A percentile compares a stretch with the other conserved stretches of the same genome.
These are phyloP conservation scores for Debaryomycetaceae sp. DNA, from an alignment of 1,139 yeast species.

Conservation along the genomic window DNA sequence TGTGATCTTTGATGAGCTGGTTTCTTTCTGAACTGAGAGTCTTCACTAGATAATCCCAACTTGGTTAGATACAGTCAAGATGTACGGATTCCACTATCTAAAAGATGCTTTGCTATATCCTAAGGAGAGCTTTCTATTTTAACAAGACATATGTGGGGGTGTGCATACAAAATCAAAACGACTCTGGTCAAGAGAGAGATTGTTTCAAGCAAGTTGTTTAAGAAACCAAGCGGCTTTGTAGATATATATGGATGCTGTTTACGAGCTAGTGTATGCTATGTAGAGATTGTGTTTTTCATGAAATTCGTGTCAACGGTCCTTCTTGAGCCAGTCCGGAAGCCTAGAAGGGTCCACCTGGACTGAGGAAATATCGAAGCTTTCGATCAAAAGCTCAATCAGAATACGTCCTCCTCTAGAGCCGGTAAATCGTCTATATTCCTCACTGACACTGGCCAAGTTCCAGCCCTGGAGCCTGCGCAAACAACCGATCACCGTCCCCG, in stretches of 20 bases:
- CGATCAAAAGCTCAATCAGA: slow-evolving; percentile 84
- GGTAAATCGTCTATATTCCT: slow-evolving; percentile 89
- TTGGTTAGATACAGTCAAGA: not conserved
- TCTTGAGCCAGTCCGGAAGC: slow-evolving; percentile 45
- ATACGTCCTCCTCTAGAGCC: slow-evolving; percentile 92
- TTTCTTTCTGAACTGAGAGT: not conserved
- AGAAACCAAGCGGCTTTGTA: too few relatives aligned
- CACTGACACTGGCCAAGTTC: slow-evolving; percentile 91
- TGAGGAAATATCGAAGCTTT: slow-evolving; percentile 64
- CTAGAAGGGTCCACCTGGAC: slow-evolving; percentile 47
- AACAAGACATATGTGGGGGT: not conserved
- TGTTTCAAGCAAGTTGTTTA: too few relatives aligned
- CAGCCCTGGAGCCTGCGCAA: slow-evolving; percentile 87
- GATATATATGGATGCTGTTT: too few relatives aligned
- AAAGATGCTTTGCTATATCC: not conserved
- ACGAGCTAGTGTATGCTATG: not conserved
- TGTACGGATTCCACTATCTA: not conserved
- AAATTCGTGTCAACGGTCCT: not conserved
- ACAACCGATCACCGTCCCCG: slow-evolving; percentile 95
- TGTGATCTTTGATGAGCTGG: not conserved
- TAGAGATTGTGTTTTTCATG: not conserved
- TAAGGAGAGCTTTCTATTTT: not conserved
- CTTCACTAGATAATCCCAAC: not conserved
- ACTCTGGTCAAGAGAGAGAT: not conserved
- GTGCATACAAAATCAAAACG: not conserved